Conservation (phyloP, 2,329 filamentous ascomycete species). For the Penicillium fuscoglaucum region DNA sequence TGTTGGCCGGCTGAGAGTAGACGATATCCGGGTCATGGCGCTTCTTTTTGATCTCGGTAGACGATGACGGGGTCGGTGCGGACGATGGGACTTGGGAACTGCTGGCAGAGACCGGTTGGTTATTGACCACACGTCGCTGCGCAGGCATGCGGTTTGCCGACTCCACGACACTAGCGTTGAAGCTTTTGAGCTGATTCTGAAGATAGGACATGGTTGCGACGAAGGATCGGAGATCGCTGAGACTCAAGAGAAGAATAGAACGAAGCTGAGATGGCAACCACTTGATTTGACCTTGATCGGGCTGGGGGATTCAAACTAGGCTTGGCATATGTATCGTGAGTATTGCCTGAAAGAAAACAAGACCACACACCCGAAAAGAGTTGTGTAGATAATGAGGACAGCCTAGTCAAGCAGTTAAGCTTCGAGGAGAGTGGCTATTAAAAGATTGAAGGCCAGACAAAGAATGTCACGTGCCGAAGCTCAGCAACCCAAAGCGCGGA, state of each 20-base stretch:
- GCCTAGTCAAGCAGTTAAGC: neutral
- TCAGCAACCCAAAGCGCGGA: slow-evolving; percentile 18
- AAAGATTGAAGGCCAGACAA: slow-evolving; percentile 9
- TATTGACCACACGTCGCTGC: slow-evolving; percentile 51
- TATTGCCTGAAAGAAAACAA: neutral
- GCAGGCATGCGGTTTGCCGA: slow-evolving; percentile 64
- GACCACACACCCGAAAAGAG: neutral
- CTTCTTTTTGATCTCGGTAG: slow-evolving; percentile 56
- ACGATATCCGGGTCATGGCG: slow-evolving; percentile 57
- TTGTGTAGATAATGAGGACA: neutral
- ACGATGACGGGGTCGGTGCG: slow-evolving; percentile 34
- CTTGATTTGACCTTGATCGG: slow-evolving; percentile 8
- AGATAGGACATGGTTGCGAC: slow-evolving; percentile 60
- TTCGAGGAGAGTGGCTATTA: slow-evolving; percentile 3
- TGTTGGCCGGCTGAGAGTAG: slow-evolving; percentile 75
- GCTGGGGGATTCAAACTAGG: slow-evolving; percentile 4
- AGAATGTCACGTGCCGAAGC: slow-evolving; percentile 17
- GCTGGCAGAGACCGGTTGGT: slow-evolving; percentile 58
- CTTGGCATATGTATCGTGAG: slow-evolving; percentile 5
- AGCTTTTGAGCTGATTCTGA: slow-evolving; percentile 64
- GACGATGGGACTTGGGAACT: slow-evolving; percentile 52
- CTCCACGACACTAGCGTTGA: slow-evolving; percentile 62
- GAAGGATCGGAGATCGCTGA: neutral
- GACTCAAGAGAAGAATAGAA: slow-evolving; percentile 8
- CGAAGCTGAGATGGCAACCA: neutral